These are phyloP conservation scores for Theileria orientalis DNA, from an alignment of 169 alveolate genomes.

Conservation along the genomic window DNA sequence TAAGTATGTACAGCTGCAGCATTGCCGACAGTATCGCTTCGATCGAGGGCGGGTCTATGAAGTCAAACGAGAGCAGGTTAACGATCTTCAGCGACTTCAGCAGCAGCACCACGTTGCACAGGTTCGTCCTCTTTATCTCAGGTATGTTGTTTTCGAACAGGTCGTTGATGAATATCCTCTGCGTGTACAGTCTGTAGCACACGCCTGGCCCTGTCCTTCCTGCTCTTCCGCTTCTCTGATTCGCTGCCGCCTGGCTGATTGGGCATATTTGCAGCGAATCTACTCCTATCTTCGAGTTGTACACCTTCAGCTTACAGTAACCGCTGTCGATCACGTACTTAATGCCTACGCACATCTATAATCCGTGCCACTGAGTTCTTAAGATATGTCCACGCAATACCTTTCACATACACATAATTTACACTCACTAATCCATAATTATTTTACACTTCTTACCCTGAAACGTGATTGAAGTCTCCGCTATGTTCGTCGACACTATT, in stretches of 20 bases:
- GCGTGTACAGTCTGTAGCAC: constrained; percentile 98
- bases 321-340: constrained; percentile 98
- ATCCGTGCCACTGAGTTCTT: no score
- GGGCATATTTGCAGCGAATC: constrained; percentile 99
- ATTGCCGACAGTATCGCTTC: constrained; percentile 95
- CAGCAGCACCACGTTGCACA: constrained; percentile 97
- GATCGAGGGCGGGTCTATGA: constrained; percentile 99
- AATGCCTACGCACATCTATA: constrained; percentile 72
- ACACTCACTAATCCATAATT: no score
- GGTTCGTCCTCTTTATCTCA: constrained; percentile 98
- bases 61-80: constrained; percentile 94
- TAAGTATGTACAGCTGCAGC: constrained; percentile 97
- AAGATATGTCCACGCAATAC: not conserved
- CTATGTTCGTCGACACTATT: constrained; percentile 99
- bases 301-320: constrained; percentile 97
- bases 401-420: not conserved
- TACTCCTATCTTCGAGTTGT: constrained; percentile 98
- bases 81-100: constrained; percentile 96
- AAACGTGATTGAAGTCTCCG: constrained; percentile 99
- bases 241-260: constrained; percentile 98
- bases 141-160: constrained; percentile 97
- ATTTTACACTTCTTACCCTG: no score
- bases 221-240: constrained; percentile 99
- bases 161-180: constrained; percentile 92
- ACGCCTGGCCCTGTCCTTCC: constrained; percentile 99